Evolutionary conservation across 163 green algal genomes (phyloP).

Genomic region (Chlamydomonas reinhardtii): DNA sequence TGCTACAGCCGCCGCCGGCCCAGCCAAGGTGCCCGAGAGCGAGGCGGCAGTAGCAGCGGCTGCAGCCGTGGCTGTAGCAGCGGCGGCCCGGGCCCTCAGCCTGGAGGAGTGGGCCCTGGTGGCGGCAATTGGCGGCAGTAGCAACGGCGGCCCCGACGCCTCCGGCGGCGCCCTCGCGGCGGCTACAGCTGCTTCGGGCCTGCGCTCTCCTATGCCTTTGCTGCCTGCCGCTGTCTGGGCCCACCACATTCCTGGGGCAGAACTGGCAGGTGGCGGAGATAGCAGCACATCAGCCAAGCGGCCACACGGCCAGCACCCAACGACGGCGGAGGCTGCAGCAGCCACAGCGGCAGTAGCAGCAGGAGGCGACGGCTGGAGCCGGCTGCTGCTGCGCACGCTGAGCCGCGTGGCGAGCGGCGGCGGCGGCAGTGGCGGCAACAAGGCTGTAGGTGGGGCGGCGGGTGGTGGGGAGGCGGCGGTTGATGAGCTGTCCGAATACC

Average conservation of each 20-base stretch:
- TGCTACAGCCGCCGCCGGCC: too few relatives aligned
- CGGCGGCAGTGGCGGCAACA: neutral
- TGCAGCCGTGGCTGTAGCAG: conserved; percentile 7
- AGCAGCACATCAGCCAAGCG: too few relatives aligned
- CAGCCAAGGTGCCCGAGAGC: neutral
- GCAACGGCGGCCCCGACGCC: neutral
- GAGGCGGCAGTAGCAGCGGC: neutral
- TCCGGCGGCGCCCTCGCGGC: neutral
- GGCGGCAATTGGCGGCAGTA: neutral
- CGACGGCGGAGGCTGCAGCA: too few relatives aligned
- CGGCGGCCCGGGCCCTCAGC: conserved; percentile 37
- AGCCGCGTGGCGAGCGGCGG: neutral
- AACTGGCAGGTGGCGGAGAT: too few relatives aligned
- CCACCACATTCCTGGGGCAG: too few relatives aligned
- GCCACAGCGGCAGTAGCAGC: neutral
- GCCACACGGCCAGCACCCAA: too few relatives aligned
- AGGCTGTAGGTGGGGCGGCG: neutral
- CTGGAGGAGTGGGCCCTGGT: conserved; percentile 40
- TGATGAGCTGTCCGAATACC: neutral
- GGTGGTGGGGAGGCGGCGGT: neutral
- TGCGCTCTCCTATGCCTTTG: too few relatives aligned
- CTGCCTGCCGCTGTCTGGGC: neutral
- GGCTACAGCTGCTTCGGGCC: neutral
- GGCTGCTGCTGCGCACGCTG: conserved; percentile 8
- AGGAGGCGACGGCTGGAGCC: neutral